Conservation (phyloP, 2,329 filamentous ascomycete species). For the Periglandula ipomoeae region DNA sequence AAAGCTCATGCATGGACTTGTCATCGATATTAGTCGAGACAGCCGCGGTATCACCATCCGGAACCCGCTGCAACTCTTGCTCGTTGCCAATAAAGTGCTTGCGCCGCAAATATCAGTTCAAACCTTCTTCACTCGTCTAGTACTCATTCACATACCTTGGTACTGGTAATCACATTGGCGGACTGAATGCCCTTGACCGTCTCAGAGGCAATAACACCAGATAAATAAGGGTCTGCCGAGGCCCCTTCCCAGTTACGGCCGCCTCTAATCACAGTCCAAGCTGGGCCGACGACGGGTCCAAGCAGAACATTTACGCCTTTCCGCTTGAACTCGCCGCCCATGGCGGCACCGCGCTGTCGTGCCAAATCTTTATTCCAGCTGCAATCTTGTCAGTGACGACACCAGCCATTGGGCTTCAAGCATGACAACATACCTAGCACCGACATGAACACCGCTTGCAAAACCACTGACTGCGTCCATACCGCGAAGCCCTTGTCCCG, state of each 20-base stretch:
- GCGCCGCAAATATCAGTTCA: conserved; percentile 27
- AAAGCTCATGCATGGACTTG: conserved; percentile 51
- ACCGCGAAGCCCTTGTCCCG: conserved; percentile 32
- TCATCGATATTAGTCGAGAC: conserved; percentile 51
- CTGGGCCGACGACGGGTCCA: conserved; percentile 63
- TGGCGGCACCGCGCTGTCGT: conserved; percentile 57
- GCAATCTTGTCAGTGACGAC: background rate
- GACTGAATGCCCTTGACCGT: conserved; percentile 34
- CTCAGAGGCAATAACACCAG: conserved; percentile 34
- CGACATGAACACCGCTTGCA: conserved; percentile 31
- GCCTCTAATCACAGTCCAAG: conserved; percentile 50
- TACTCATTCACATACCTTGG: conserved; percentile 28
- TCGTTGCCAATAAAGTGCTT: conserved; percentile 65
- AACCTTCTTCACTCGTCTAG: no score
- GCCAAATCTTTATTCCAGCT: conserved; percentile 65
- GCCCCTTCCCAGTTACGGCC: conserved; percentile 57
- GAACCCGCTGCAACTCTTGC: conserved; percentile 65
- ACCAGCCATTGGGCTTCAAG: no score
- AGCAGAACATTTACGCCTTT: conserved; percentile 75
- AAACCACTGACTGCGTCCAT: conserved; percentile 33
- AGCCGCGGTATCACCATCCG: conserved; percentile 44
- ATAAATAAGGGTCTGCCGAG: conserved; percentile 50
- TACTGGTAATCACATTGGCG: conserved; percentile 54
- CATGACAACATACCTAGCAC: conserved; percentile 22
- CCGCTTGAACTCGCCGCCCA: conserved; percentile 65